Base-by-base conservation (phyloP, 345 rosid genomes). In the Bruguiera gymnorhiza region DNA sequence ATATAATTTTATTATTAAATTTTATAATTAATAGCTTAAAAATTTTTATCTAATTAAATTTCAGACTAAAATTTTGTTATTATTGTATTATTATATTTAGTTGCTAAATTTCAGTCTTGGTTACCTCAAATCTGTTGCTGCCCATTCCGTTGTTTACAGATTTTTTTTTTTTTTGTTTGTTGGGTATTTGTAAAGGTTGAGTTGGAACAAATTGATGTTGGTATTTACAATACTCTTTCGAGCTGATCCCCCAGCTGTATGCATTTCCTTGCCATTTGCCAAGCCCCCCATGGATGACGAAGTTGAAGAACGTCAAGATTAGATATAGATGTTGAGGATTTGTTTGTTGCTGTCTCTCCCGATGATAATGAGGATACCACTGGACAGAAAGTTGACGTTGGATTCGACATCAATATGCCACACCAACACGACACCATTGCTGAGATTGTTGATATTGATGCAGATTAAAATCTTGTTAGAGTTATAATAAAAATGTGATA, bases 141-240 rank as follows among this genome's bases (percentile, higher is more conserved):
- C 43, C 9, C 8, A 68, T 65, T 46, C 51, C 66, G 54, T 54
- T 30, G 23, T 68, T 63, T 67, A 65, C 60, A 24, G n/a, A 48
- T 52, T 21, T 18, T 58, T 62, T 19, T 37, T 63, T 48, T 24
- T 39, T 7, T 8, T 36, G 1, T 36, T 36, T 8, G 8, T 36
- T 36, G 8, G 8, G 54, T 18, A 18, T 27, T 51, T 74, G 32
- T 66, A 7, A 74, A 85, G 96, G 91, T 90, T 69, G 87, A 88
- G 75, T 92, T 90, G 72, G 96, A 90, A 75, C 82, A 80, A 71
- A 89, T 92, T 73, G 93, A 92, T 73, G 82, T 88, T 64, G 87
- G 87, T 87, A 74, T 71, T 63, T 73, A 18, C 58, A 54, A 27
- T 66, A 21, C 71, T n/a, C 30, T 73, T 63, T 27, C 43, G 36